These are phyloP conservation scores for Gymnopilus dilepis DNA, from an alignment of 768 basidiomycete genomes.

Conservation along the genomic window DNA sequence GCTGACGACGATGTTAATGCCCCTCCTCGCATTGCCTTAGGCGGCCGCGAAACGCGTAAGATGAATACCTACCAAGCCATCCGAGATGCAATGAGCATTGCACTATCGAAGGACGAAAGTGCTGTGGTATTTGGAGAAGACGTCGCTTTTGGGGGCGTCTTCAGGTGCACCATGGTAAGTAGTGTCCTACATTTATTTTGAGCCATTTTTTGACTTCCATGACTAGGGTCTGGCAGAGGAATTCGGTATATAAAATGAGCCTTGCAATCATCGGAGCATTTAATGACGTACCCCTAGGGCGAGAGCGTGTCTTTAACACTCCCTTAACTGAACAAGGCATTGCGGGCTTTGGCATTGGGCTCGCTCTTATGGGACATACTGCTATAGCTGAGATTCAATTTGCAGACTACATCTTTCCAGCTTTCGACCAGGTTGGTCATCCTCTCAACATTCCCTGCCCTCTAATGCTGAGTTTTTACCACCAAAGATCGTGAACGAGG, in stretches of 20 bases:
- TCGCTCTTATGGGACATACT: constrained; percentile 92
- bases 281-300: constrained; percentile 52
- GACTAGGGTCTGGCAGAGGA: constrained; percentile 90
- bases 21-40: constrained; percentile 53
- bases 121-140: constrained; percentile 92
- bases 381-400: constrained; percentile 96
- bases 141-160: constrained; percentile 94
- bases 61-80: constrained; percentile 97
- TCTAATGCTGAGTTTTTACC: background rate
- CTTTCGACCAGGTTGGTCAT: constrained; percentile 84
- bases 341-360: constrained; percentile 91
- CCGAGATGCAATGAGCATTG: constrained; percentile 88
- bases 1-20: constrained; percentile 58
- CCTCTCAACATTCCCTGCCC: background rate
- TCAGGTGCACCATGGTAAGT: constrained; percentile 88
- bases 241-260: constrained; percentile 63
- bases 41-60: constrained; percentile 87
- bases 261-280: background rate
- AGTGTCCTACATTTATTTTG: constrained; percentile 1
- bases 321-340: constrained; percentile 94
- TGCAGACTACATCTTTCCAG: constrained; percentile 90
- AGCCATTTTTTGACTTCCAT: constrained; percentile 5
- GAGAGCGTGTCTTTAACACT: constrained; percentile 94
- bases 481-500: constrained; percentile 89
- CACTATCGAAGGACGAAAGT: constrained; percentile 81